These are phyloP conservation scores for Salix brachista DNA, from an alignment of 345 rosid genomes.

Conservation along the genomic window DNA sequence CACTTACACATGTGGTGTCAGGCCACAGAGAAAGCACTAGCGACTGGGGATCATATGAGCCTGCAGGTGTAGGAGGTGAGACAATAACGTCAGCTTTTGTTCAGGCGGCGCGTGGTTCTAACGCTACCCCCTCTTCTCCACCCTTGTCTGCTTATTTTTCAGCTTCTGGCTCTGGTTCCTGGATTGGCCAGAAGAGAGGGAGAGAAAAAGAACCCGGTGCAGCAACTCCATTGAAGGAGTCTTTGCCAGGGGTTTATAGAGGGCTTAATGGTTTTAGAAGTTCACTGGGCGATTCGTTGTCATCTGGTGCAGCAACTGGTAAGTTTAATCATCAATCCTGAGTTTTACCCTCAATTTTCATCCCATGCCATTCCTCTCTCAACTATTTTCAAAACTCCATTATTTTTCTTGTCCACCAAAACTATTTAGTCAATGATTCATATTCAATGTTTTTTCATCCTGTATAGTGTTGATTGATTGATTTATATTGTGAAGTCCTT, in stretches of 20 bases:
- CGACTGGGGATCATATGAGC: constrained; percentile 7
- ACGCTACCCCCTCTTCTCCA: constrained; percentile 16
- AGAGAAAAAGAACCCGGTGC: constrained; percentile 31
- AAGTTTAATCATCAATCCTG: not conserved
- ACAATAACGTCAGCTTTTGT: constrained; percentile 17
- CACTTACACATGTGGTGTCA: constrained; percentile 61
- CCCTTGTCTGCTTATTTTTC: constrained; percentile 18
- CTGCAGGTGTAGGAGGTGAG: constrained; percentile 5
- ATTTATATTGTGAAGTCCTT: not conserved
- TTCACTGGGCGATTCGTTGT: constrained; percentile 34
- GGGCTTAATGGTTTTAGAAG: constrained; percentile 17
- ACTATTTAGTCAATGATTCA: not conserved
- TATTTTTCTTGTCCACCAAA: not conserved
- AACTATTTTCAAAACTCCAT: not conserved
- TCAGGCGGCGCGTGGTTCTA: not conserved
- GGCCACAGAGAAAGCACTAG: constrained; percentile 22
- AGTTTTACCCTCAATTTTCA: not conserved
- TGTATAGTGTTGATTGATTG: not conserved
- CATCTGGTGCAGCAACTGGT: constrained; percentile 39
- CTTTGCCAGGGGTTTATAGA: constrained; percentile 30
- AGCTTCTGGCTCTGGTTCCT: constrained; percentile 24
- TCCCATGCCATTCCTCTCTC: not conserved
- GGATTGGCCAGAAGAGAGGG: constrained; percentile 40
- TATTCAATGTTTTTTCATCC: not conserved
- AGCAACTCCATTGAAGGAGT: constrained; percentile 18